phyloP scores from a whole-genome alignment of 306 rosid species.

The Corylus americana region DNA sequence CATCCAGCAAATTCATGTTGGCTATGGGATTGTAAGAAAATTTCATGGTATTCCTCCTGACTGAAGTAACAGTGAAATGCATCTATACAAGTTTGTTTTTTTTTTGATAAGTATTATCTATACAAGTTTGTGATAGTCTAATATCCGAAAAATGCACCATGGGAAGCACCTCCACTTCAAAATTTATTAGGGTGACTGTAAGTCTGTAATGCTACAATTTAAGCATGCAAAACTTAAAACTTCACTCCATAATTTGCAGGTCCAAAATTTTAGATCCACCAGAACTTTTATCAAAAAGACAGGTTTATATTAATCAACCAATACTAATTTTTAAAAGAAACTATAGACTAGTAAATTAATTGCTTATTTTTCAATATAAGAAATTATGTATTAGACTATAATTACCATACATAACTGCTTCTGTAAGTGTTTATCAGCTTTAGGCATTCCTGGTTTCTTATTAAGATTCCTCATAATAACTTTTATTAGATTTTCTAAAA shows the following conservation, averaged over 20 bases:
- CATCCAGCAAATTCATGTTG: not conserved
- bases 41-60: not conserved
- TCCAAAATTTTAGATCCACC: not conserved
- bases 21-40: not conserved
- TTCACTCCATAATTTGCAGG: not conserved
- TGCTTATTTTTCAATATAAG: not conserved
- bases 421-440: not conserved
- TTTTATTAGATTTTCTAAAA: not conserved
- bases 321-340: not conserved
- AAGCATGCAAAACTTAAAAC: not conserved
- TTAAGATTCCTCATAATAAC: not conserved
- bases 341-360: not conserved
- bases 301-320: not conserved
- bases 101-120: not conserved
- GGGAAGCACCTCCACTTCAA: not conserved
- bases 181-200: not conserved
- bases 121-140: not conserved
- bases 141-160: not conserved
- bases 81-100: not conserved
- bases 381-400: not conserved
- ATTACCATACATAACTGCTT: not conserved
- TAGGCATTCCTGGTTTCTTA: not conserved
- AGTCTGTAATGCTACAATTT: not conserved
- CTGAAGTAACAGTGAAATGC: not conserved
- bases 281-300: not conserved